Base-by-base conservation (phyloP, 345 rosid species). In the Pugionium cornutum region DNA sequence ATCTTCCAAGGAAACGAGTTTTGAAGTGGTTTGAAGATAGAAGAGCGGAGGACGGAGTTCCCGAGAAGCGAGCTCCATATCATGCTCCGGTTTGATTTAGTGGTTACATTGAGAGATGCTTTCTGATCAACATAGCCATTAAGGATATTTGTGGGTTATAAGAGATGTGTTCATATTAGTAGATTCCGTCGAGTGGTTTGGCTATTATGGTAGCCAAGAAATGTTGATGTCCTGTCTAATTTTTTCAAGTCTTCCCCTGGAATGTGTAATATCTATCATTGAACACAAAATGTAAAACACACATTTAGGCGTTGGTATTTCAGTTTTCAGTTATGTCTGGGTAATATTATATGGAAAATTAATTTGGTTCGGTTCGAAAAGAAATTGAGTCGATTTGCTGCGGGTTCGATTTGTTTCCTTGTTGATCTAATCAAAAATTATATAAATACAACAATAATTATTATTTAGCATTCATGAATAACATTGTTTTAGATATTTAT, bases 1-100 rank as follows among this genome's bases (percentile, higher is more conserved):
- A 84, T 73, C 76, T 94, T 59, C 99, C 97, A 11, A 79, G 97
- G 44, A 86, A 82, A 74, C 67, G 79, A 74, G 84, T 92, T 10
- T 74, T 86, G 63, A 78, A 88, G 66, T 92, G 99, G 99, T 92
- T 89, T 10, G 97, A 92, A 76, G 92, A 89, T 70, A 86, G 66
- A 60, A 89, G 92, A 53, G 79, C 72, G 45, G 97, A 88, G 77
- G 88, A 89, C 9, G 95, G 90, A 4, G 80, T 85, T 64, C 83
- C 90, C 3, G 75, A 83, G 2, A 68, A 55, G n/a, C 92, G 74
- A 5, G 45, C 33, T 9, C 87, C 96, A 31, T 89, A 83, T 60
- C 80, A 69, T 70, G 73, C 77, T 61, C 64, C 79, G 83, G 73
- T 75, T 81, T 58, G 77, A 47, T 79, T 8, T 27, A 18, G 34